A percentile compares a stretch with the other conserved stretches of the same genome.
Evolutionary conservation across 2,329 filamentous ascomycete genomes (phyloP).

Genomic region (Fusarium longipes): DNA sequence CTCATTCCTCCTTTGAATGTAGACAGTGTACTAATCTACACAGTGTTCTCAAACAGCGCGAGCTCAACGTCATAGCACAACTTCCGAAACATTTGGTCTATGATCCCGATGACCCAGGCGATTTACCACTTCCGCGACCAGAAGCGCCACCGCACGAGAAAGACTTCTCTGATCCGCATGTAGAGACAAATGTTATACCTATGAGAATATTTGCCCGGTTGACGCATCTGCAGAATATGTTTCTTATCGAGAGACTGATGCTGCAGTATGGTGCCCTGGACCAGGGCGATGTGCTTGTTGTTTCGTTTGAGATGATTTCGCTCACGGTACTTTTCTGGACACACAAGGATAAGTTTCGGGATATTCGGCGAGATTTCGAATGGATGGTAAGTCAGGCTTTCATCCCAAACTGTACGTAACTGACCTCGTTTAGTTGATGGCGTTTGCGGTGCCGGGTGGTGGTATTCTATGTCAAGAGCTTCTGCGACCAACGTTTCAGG

Average conservation of each 20-base stretch:
- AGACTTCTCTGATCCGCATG: background rate
- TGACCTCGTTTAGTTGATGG: constrained; percentile 1
- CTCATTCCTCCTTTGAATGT: fast-evolving
- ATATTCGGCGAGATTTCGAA: constrained; percentile 1
- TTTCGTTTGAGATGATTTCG: constrained; percentile 13
- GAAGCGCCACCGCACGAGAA: fast-evolving
- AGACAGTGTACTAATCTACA: fast-evolving
- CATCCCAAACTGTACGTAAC: fast-evolving
- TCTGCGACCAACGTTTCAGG: background rate
- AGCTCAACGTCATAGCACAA: background rate
- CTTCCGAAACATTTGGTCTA: background rate
- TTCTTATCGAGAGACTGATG: constrained; percentile 2
- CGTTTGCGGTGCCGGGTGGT: background rate
- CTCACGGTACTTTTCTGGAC: constrained; percentile 12
- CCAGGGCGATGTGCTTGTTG: constrained; percentile 2
- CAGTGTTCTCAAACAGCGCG: background rate
- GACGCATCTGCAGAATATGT: constrained; percentile 20
- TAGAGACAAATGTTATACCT: background rate
- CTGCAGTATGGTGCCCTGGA: background rate
- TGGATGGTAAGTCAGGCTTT: background rate
- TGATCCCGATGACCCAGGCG: fast-evolving
- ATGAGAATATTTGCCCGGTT: constrained; percentile 4
- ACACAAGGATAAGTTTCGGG: constrained; percentile 11
- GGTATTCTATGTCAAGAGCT: constrained; percentile 8
- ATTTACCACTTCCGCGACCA: background rate